These are phyloP conservation scores for Pseudonitzschia pungens DNA, from an alignment of 108 stramenopile genomes.

Conservation along the genomic window DNA sequence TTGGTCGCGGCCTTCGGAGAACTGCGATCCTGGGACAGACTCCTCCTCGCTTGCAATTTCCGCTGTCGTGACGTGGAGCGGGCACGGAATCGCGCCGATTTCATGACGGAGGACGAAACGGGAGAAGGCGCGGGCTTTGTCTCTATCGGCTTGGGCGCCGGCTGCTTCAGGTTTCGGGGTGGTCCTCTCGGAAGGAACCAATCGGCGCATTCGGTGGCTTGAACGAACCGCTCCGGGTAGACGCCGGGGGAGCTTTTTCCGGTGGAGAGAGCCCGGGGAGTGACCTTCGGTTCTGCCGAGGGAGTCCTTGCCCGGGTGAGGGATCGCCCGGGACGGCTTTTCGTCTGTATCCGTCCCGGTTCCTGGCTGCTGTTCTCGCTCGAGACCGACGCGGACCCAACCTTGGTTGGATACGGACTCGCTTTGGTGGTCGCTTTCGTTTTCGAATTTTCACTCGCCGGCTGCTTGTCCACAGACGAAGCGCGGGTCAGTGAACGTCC, in stretches of 20 bases:
- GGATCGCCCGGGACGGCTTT: background rate
- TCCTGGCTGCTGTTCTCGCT: background rate
- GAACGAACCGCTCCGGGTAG: too few species aligned
- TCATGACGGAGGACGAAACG: background rate
- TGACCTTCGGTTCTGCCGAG: background rate
- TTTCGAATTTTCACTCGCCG: background rate
- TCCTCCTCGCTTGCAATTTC: background rate
- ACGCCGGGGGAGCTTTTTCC: background rate
- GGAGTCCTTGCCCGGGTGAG: background rate
- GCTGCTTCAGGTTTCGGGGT: too few species aligned
- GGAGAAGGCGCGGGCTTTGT: background rate
- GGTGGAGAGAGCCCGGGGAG: background rate
- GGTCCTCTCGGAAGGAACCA: too few species aligned
- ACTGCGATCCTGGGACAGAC: background rate
- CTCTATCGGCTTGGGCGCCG: too few species aligned
- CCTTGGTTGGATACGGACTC: background rate
- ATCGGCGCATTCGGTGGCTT: too few species aligned
- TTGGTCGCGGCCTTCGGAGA: background rate
- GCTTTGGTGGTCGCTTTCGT: too few species aligned
- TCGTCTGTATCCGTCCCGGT: background rate
- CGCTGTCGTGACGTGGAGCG: background rate
- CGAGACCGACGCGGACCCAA: background rate
- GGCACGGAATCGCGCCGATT: background rate
- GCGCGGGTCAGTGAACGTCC: background rate
- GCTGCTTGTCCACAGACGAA: background rate